phyloP scores from a whole-genome alignment of 2,329 filamentous ascomycete genomes.

The Calonectria pauciramosa region DNA sequence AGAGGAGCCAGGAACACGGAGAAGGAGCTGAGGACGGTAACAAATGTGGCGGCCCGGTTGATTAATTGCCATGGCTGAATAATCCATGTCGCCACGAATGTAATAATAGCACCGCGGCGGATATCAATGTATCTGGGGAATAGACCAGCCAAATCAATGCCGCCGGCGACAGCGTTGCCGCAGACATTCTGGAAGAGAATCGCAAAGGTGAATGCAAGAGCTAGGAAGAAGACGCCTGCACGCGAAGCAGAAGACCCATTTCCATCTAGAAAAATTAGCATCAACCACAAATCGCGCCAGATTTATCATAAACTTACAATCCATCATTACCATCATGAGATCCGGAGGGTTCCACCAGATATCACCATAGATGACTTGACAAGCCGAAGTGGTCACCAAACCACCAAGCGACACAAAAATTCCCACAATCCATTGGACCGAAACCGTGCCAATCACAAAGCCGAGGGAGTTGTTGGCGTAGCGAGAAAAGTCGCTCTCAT shows the following conservation, averaged over 20 bases:
- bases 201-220: constrained; percentile 44
- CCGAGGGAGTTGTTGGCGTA: constrained; percentile 40
- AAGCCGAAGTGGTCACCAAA: constrained; percentile 44
- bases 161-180: constrained; percentile 47
- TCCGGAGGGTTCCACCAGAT: constrained; percentile 46
- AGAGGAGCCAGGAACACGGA: constrained; percentile 48
- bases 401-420: constrained; percentile 45
- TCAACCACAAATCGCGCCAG: background rate
- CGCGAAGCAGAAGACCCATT: constrained; percentile 33
- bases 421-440: constrained; percentile 45
- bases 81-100: constrained; percentile 40
- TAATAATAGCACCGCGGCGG: constrained; percentile 44
- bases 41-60: constrained; percentile 45
- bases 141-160: constrained; percentile 47
- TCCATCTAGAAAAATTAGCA: background rate
- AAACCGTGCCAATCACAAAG: constrained; percentile 43
- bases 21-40: constrained; percentile 45
- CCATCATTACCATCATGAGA: constrained; percentile 47
- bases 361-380: constrained; percentile 44
- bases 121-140: constrained; percentile 47
- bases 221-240: constrained; percentile 47
- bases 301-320: constrained; percentile 23
- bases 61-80: constrained; percentile 50
- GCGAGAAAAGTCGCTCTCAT: constrained; percentile 48
- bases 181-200: constrained; percentile 48